Conservation (phyloP, 2,329 filamentous ascomycete species). For the Penicillium italicum region DNA sequence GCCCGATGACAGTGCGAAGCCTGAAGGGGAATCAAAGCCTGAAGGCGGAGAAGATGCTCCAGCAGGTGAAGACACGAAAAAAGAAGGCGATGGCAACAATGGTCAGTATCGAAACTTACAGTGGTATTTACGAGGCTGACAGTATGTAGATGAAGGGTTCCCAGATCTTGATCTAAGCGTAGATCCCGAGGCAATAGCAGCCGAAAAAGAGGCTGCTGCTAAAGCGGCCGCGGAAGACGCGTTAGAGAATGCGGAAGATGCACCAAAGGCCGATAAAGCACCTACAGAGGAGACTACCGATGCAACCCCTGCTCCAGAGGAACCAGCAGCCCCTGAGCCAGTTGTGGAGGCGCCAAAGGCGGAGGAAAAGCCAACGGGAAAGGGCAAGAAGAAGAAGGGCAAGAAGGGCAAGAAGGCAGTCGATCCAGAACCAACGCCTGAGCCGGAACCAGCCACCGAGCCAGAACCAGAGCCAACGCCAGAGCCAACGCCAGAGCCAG, state of each 20-base stretch:
- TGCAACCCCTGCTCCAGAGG: not conserved
- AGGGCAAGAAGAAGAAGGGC: constrained; percentile 16
- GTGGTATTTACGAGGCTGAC: constrained; percentile 1
- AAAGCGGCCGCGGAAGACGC: constrained; percentile 33
- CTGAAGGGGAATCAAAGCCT: not conserved
- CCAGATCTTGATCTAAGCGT: constrained; percentile 32
- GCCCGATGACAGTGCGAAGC: not conserved
- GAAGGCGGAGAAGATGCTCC: constrained; percentile 8
- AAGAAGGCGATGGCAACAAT: constrained; percentile 18
- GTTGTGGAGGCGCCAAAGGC: constrained; percentile 2
- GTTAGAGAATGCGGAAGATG: constrained; percentile 22
- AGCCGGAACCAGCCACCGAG: constrained; percentile 9
- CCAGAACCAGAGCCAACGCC: not conserved
- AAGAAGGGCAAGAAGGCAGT: constrained; percentile 13
- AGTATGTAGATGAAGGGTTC: constrained; percentile 32
- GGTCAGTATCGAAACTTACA: constrained; percentile 16
- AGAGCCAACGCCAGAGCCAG: constrained; percentile 5
- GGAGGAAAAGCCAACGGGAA: constrained; percentile 1
- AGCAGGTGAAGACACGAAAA: not conserved
- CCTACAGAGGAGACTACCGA: no score
- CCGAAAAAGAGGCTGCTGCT: constrained; percentile 34
- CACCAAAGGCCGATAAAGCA: constrained; percentile 1
- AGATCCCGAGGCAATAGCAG: constrained; percentile 31
- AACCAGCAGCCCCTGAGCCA: constrained; percentile 1
- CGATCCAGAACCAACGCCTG: constrained; percentile 6